phyloP scores from a whole-genome alignment of 768 basidiomycete genomes.

The Rickenella mellea region DNA sequence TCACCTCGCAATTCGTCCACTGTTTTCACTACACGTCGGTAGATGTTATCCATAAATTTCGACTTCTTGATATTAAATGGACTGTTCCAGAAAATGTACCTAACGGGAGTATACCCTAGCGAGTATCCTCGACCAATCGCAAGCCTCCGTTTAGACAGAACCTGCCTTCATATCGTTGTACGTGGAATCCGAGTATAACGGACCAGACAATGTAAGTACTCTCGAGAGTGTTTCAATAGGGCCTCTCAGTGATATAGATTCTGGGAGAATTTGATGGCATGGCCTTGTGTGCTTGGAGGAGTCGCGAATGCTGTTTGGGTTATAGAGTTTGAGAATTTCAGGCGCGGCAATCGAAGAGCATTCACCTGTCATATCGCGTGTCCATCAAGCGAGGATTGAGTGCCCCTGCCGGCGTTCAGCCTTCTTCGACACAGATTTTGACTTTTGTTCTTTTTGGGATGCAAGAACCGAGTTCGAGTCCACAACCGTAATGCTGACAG shows the following conservation, averaged over 20 bases:
- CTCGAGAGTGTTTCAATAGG: background rate
- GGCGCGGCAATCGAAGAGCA: too few relatives aligned
- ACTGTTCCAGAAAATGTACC: background rate
- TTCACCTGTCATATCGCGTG: background rate
- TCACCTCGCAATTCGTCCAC: background rate
- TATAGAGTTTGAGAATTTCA: too few relatives aligned
- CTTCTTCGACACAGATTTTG: background rate
- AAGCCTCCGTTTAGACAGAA: background rate
- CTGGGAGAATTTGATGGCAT: background rate
- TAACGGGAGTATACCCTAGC: background rate
- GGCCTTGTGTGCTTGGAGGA: background rate
- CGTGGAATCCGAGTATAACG: background rate
- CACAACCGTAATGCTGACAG: background rate
- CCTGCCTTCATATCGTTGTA: slow-evolving; percentile 1
- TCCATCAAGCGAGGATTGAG: background rate
- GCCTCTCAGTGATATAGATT: background rate
- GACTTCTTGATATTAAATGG: too few relatives aligned
- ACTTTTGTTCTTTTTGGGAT: background rate
- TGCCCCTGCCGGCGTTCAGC: background rate
- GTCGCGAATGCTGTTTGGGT: background rate
- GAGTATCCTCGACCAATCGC: background rate
- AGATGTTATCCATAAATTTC: background rate
- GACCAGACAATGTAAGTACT: background rate
- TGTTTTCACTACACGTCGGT: background rate
- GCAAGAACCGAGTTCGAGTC: background rate